These are phyloP conservation scores for Magnusiomyces ingens DNA, from an alignment of 1,139 yeast species.

Conservation along the genomic window DNA sequence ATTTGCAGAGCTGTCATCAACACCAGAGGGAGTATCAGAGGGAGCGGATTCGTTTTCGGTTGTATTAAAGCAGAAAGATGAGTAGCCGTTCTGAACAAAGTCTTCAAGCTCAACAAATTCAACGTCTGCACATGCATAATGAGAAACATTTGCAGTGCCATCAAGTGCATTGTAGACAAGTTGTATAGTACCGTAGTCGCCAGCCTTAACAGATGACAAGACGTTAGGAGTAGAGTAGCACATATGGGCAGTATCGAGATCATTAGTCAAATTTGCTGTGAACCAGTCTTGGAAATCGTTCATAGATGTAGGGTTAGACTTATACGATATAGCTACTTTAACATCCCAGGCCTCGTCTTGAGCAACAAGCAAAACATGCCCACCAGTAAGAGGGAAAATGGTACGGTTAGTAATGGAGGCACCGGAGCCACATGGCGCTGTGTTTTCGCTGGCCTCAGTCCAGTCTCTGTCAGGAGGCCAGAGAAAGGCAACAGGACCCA, in stretches of 20 bases:
- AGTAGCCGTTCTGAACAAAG: constrained; percentile 32
- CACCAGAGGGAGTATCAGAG: constrained; percentile 19
- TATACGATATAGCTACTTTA: constrained; percentile 36
- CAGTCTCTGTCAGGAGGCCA: constrained; percentile 40
- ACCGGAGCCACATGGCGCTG: constrained; percentile 40
- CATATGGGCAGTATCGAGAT: constrained; percentile 38
- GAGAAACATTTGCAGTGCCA: constrained; percentile 34
- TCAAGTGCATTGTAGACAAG: constrained; percentile 36
- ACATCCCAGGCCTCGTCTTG: constrained; percentile 36
- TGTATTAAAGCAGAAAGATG: constrained; percentile 37
- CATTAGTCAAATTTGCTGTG: constrained; percentile 33
- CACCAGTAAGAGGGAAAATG: constrained; percentile 39
- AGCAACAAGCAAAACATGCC: constrained; percentile 39
- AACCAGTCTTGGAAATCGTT: constrained; percentile 38
- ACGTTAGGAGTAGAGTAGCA: constrained; percentile 39
- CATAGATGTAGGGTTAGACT: constrained; percentile 33
- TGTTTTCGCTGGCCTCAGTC: constrained; percentile 38
- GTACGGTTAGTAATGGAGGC: constrained; percentile 33
- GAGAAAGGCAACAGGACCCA: constrained; percentile 41
- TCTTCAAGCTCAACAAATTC: constrained; percentile 30
- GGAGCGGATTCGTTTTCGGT: constrained; percentile 31
- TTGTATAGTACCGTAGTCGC: constrained; percentile 39
- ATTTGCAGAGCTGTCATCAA: constrained; percentile 19
- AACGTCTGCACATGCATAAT: constrained; percentile 38
- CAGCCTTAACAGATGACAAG: constrained; percentile 32